phyloP scores from a whole-genome alignment of 305 asterid genomes.

The Ajuga reptans region DNA sequence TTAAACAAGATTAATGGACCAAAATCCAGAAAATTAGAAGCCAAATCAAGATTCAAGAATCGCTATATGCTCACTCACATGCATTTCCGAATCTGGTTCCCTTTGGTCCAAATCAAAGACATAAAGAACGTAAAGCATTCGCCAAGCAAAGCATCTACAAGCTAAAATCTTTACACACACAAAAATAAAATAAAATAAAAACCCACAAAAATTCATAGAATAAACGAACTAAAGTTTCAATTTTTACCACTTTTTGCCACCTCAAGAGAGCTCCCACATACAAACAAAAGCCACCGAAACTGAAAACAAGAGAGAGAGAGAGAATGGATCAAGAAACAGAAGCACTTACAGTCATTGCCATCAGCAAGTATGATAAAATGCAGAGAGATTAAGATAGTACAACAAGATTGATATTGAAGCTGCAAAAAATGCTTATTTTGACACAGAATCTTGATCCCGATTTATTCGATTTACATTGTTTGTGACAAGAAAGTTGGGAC shows the following conservation, averaged over 20 bases:
- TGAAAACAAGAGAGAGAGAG: neutral
- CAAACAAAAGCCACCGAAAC: neutral
- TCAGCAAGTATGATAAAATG: no score
- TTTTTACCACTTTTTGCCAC: constrained; percentile 23
- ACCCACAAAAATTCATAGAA: constrained; percentile 12
- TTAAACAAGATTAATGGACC: constrained; percentile 9
- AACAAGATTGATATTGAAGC: constrained; percentile 4
- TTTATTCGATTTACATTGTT: constrained; percentile 9
- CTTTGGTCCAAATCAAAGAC: constrained; percentile 24
- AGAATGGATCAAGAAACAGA: neutral
- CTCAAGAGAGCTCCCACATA: constrained; percentile 15
- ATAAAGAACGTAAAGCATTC: neutral
- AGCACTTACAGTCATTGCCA: constrained; percentile 43
- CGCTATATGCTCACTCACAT: constrained; percentile 4
- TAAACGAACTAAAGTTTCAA: constrained; percentile 24
- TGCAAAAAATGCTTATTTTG: neutral
- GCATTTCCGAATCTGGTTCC: constrained; percentile 23
- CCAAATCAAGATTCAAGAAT: constrained; percentile 8
- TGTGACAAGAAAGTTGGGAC: constrained; percentile 29
- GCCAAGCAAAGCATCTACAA: neutral
- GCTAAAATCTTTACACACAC: neutral
- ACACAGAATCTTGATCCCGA: neutral
- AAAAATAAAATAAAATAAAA: neutral
- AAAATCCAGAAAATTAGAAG: constrained; percentile 7
- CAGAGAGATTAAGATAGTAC: neutral